These are phyloP conservation scores for Schoenoplectus tabernaemontani DNA, from an alignment of 202 grass and related monocot species.

Conservation along the genomic window DNA sequence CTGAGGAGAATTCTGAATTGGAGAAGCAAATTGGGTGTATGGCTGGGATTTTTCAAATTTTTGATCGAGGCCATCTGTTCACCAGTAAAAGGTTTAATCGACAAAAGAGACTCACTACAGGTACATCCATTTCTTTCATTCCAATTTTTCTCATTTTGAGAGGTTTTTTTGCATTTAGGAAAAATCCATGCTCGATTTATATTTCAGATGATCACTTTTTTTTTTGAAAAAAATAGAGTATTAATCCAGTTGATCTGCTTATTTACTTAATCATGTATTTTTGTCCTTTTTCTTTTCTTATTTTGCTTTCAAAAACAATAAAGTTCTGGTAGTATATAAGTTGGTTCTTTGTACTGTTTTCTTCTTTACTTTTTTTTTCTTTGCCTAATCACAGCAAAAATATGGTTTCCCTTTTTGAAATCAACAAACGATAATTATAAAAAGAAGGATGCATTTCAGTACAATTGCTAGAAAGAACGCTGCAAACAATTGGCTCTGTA, in stretches of 20 bases:
- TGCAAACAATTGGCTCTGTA: neutral
- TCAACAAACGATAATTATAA: neutral
- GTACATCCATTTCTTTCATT: slow-evolving; percentile 24
- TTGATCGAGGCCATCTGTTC: slow-evolving; percentile 54
- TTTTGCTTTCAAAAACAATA: neutral
- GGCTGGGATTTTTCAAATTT: slow-evolving; percentile 82
- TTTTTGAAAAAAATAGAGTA: neutral
- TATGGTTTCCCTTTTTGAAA: neutral
- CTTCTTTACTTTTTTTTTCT: neutral
- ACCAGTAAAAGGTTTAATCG: slow-evolving; percentile 16
- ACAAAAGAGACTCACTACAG: slow-evolving; percentile 43
- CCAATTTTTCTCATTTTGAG: neutral
- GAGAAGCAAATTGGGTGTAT: slow-evolving; percentile 76
- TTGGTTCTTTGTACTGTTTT: neutral
- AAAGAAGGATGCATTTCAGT: neutral
- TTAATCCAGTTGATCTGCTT: neutral
- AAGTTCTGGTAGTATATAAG: neutral
- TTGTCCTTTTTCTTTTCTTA: neutral
- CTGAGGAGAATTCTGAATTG: slow-evolving; percentile 42
- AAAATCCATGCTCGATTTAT: neutral
- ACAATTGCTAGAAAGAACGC: neutral
- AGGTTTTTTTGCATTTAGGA: neutral
- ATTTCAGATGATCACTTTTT: too few relatives aligned
- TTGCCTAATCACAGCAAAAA: neutral
- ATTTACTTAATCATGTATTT: slow-evolving; percentile 6